phyloP scores from a whole-genome alignment of 1,139 yeast species.

The Pichia sp. region DNA sequence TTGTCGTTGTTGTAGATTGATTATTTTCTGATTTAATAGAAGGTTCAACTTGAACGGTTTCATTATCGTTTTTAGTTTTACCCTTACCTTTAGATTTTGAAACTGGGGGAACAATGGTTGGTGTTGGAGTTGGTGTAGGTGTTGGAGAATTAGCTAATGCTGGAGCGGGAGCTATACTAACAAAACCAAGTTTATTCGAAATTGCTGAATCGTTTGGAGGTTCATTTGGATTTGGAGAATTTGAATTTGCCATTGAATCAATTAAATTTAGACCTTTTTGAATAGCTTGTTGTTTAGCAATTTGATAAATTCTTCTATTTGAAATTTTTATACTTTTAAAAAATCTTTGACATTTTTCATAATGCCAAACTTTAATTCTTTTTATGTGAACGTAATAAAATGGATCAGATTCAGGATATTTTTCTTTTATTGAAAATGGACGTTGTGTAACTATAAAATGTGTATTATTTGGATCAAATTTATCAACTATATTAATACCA shows the following conservation, averaged over 20 bases:
- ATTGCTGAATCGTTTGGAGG: too few species aligned
- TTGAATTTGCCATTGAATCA: slow-evolving; percentile 1
- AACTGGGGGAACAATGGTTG: too few species aligned
- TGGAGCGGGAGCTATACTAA: slow-evolving; percentile 21
- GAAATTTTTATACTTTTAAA: slow-evolving; percentile 54
- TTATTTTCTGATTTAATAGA: not conserved
- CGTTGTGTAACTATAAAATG: slow-evolving; percentile 56
- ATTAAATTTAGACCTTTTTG: slow-evolving; percentile 8
- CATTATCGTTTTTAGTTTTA: not conserved
- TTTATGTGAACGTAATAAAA: slow-evolving; percentile 54
- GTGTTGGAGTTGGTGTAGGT: not conserved
- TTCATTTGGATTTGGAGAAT: not conserved
- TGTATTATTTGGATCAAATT: slow-evolving; percentile 27
- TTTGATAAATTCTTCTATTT: slow-evolving; percentile 30
- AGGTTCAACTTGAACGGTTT: too few species aligned
- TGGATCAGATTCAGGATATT: slow-evolving; percentile 48
- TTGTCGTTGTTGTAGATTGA: not conserved
- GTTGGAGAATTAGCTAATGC: not conserved
- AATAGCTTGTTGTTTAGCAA: slow-evolving; percentile 24
- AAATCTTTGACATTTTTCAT: slow-evolving; percentile 78
- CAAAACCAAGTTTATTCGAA: slow-evolving; percentile 10
- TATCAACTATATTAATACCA: slow-evolving; percentile 23
- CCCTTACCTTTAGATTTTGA: not conserved
- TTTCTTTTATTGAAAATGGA: slow-evolving; percentile 31
- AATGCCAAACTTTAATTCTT: slow-evolving; percentile 80